Base-by-base conservation (phyloP, 73 alveolate genomes). In the Paramecium sonneborni region DNA sequence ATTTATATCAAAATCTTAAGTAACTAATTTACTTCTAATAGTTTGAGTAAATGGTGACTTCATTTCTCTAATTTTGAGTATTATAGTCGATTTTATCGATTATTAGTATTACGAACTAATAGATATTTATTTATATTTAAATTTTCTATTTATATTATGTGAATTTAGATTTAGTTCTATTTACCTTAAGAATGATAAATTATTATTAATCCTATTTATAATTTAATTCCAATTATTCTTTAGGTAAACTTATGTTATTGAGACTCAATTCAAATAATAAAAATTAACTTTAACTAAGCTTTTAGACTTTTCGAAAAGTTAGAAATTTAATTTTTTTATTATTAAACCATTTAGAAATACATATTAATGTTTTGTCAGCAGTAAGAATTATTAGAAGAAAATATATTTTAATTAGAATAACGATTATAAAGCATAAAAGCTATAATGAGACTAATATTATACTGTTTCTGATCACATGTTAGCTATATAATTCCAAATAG, bases 31-130 rank as follows among this genome's bases (percentile, higher is more conserved):
- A 23, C 92, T 95, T 35, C 93, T 79, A 7, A 93, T 95, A 55
- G 95, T 92, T 21, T 98, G 99, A 3, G 72, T 79, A 34, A 85
- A 95, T 11, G 99, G 99, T 30, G 97, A 95, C 37, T 92, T 92
- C 48, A 69, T 68, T 3, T 20, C 28, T 58, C 97, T 85, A 28
- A 96, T 70, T 32, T 67, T 88, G 6, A 32, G 93, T 94, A 97
- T 95, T 56, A 97, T 11, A 96, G 39, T 7, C 93, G 96, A 21
- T 96, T 97, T 15, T 95, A 92, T 82, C 99, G 46, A 39, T 92
- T 92, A 35, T 96, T 97, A 3, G 97, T 95, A 56, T 95, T 99
- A 52, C 94, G 92, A 38, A 98, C 92, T 92, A 98, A 85, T 89
- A n/a, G n/a, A n/a, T n/a, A n/a, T n/a, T n/a, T n/a, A n/a, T n/a